Base-by-base conservation (phyloP, 768 basidiomycete species). In the Suillus clintonianus region DNA sequence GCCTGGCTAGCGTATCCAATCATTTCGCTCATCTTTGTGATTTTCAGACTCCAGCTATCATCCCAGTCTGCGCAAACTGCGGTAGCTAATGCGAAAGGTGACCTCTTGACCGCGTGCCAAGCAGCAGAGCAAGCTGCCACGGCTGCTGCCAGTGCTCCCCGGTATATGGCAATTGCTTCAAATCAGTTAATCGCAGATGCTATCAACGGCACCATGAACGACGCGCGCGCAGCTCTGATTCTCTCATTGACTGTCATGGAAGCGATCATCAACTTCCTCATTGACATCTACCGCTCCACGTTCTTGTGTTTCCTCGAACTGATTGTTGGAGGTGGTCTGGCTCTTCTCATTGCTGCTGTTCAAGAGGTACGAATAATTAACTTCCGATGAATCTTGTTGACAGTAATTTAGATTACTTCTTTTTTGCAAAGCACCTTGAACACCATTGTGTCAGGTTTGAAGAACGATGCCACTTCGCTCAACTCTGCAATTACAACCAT, bases 241-340 rank as follows among this genome's bases (percentile, higher is more conserved):
- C 78, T 93, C 45, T 78, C 92, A 3, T 79, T 98, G 62, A 97
- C 92, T 0, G 80, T 88, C 42, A 90, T 97, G 86, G 94, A 97
- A 72, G 88, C 83, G 1, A 85, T 96, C 70, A 89, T 95, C 77
- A 94, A 92, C 70, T 98, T 99, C 76, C 85, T 97, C 67, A 85
- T 99, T 67, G 91, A 94, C 77, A 86, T 90, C 53, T 99, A 97
- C 73, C 90, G 95, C 45, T 96, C 95, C 4, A 92, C 96, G 4
- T 89, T 97, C 71, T 83, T 99, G 59, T 99, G 97, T 75, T 95
- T 97, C 68, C 79, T 97, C 67, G 95, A 99, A 76, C 83, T 99
- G 50, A 88, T 92, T 27, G 87, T 99, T 11, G 83, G 88, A 34
- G 95, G 95, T 19, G 89, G 85, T 7, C 80, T 99, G 59, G 83